phyloP scores from a whole-genome alignment of 164 flowering plant species.

The Pachysandra terminalis region DNA sequence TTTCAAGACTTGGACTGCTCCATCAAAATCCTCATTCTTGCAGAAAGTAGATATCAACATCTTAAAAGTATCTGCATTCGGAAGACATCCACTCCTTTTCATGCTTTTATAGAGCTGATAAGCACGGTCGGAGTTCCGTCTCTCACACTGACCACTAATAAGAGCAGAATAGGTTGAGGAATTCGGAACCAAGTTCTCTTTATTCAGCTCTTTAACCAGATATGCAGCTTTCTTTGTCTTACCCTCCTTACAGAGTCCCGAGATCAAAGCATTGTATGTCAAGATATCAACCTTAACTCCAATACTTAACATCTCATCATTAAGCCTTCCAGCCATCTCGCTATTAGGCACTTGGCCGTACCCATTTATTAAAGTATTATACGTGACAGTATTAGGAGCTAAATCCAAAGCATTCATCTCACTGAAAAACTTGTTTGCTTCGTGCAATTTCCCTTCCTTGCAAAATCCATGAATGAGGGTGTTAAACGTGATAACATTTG shows the following conservation, averaged over 20 bases:
- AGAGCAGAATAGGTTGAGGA: constrained; percentile 79
- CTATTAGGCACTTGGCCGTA: constrained; percentile 49
- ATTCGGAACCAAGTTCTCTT: constrained; percentile 59
- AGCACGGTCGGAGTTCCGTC: constrained; percentile 66
- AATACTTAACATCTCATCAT: constrained; percentile 65
- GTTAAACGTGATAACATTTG: constrained; percentile 62
- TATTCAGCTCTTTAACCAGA: constrained; percentile 66
- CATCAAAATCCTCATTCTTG: constrained; percentile 67
- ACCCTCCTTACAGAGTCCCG: constrained; percentile 77
- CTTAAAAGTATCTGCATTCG: constrained; percentile 49
- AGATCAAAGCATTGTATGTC: constrained; percentile 78
- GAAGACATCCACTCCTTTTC: constrained; percentile 65
- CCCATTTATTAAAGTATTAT: constrained; percentile 74
- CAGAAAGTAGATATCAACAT: constrained; percentile 55
- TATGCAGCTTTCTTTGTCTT: constrained; percentile 84
- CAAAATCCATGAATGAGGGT: constrained; percentile 69
- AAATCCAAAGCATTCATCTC: constrained; percentile 69
- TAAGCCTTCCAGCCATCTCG: constrained; percentile 58
- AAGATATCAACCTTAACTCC: constrained; percentile 62
- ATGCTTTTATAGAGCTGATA: constrained; percentile 64
- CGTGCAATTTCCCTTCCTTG: constrained; percentile 66
- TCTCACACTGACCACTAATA: constrained; percentile 73
- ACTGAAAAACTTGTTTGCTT: constrained; percentile 53
- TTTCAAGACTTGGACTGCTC: constrained; percentile 52
- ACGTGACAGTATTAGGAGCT: constrained; percentile 62